These are phyloP conservation scores for Luzula sylvatica DNA, from an alignment of 176 grass and related monocot genomes.

Conservation along the genomic window DNA sequence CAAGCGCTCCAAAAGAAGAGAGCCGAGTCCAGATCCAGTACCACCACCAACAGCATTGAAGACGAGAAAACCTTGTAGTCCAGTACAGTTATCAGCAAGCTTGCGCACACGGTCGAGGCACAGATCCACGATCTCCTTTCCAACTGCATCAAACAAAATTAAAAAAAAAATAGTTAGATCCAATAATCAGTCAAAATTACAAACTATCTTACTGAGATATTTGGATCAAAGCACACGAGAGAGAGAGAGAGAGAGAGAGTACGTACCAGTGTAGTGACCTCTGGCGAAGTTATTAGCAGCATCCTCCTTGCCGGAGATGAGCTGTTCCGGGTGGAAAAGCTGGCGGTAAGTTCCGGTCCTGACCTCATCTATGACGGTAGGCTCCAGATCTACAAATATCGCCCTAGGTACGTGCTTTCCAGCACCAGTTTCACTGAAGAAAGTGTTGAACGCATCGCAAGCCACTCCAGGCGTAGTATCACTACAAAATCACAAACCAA, in stretches of 20 bases:
- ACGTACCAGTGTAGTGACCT: constrained; percentile 83
- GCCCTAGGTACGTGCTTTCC: constrained; percentile 91
- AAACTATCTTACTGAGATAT: neutral
- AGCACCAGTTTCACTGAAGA: constrained; percentile 79
- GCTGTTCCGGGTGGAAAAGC: constrained; percentile 91
- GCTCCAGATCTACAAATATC: constrained; percentile 92
- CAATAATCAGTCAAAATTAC: neutral
- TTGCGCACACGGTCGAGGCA: constrained; percentile 91
- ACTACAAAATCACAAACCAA: constrained; percentile 27
- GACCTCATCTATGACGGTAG: constrained; percentile 87
- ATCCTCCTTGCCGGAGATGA: constrained; percentile 91
- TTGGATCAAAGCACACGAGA: too few relatives aligned
- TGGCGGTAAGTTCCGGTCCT: constrained; percentile 70
- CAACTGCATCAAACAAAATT: constrained; percentile 44
- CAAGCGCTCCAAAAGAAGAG: constrained; percentile 78
- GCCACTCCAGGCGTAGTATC: constrained; percentile 52
- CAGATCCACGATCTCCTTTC: constrained; percentile 88
- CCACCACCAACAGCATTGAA: constrained; percentile 94
- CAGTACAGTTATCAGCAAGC: constrained; percentile 91
- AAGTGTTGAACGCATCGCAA: constrained; percentile 89
- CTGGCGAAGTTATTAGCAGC: constrained; percentile 93
- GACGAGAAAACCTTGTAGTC: constrained; percentile 90
- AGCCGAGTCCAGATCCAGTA: constrained; percentile 89
- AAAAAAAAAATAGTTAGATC: neutral
- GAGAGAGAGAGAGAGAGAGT: too few relatives aligned